Conservation (phyloP, 306 rosid species). For the Canavalia ensiformis region DNA sequence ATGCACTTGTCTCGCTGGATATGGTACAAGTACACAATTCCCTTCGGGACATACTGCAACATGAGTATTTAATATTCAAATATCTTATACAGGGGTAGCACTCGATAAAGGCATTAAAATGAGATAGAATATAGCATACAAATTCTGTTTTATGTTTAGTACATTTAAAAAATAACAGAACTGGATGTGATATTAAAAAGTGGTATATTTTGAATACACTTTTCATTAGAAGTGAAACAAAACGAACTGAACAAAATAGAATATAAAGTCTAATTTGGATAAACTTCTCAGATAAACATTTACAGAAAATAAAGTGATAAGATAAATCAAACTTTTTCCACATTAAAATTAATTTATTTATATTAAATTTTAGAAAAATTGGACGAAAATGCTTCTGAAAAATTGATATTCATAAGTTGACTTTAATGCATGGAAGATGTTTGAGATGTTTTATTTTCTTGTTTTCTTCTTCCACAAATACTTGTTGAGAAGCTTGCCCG, state of each 20-base stretch:
- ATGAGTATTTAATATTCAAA: neutral
- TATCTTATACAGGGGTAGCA: neutral
- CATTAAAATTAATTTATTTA: no score
- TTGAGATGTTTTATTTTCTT: no score
- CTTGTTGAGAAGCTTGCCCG: no score
- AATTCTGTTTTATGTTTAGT: constrained; percentile 6
- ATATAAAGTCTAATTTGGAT: no score
- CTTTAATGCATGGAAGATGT: no score
- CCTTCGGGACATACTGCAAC: neutral
- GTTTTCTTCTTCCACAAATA: no score
- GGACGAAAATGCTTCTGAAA: no score
- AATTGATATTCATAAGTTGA: no score
- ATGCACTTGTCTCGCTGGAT: neutral
- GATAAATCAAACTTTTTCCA: no score
- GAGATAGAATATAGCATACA: constrained; percentile 10
- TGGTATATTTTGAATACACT: constrained; percentile 1
- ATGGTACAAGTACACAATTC: constrained; percentile 13
- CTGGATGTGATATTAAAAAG: neutral
- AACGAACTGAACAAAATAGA: neutral
- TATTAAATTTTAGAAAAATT: no score
- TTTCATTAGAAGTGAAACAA: neutral
- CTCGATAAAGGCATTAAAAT: neutral
- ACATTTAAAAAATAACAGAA: constrained; percentile 13
- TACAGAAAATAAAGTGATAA: no score
- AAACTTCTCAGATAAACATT: no score